A percentile compares a stretch with the other conserved stretches of the same genome.
These are phyloP conservation scores for Fusarium acutatum DNA, from an alignment of 2,329 filamentous ascomycete genomes.

Conservation along the genomic window DNA sequence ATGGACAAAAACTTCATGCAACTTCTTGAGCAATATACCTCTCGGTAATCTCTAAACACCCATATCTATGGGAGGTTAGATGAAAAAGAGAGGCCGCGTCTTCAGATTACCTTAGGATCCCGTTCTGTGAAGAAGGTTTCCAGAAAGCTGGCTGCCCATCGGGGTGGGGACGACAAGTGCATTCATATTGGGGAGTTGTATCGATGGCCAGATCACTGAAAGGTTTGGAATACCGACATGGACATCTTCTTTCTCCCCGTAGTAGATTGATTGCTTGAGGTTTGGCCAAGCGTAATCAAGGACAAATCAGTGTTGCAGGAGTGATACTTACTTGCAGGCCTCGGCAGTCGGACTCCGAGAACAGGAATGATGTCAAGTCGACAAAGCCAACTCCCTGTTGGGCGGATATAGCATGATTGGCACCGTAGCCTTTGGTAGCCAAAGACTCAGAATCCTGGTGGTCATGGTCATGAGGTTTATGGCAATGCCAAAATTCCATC, in stretches of 20 bases:
- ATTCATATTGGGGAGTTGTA: constrained; percentile 73
- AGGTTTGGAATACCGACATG: constrained; percentile 55
- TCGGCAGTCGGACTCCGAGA: constrained; percentile 72
- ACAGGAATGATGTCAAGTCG: constrained; percentile 79
- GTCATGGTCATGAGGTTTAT: constrained; percentile 78
- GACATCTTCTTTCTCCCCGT: constrained; percentile 69
- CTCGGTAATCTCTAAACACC: constrained; percentile 57
- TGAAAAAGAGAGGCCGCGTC: constrained; percentile 54
- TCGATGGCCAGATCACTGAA: constrained; percentile 69
- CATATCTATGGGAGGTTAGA: constrained; percentile 57
- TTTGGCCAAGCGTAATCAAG: constrained; percentile 5
- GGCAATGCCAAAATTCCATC: constrained; percentile 99
- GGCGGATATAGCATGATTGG: constrained; percentile 76
- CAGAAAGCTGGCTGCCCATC: constrained; percentile 33
- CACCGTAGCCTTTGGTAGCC: constrained; percentile 81
- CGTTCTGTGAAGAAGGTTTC: constrained; percentile 53
- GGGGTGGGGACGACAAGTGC: constrained; percentile 35
- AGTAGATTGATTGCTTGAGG: not conserved
- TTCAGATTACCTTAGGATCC: constrained; percentile 50
- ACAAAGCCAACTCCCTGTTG: constrained; percentile 76
- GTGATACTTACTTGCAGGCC: constrained; percentile 49
- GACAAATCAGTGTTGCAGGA: constrained; percentile 17
- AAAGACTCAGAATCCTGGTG: constrained; percentile 57
- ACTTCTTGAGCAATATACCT: constrained; percentile 52
- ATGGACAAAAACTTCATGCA: constrained; percentile 5